These are phyloP conservation scores for Xylariaceae sp. DNA, from an alignment of 2,329 filamentous ascomycete genomes.

Conservation along the genomic window DNA sequence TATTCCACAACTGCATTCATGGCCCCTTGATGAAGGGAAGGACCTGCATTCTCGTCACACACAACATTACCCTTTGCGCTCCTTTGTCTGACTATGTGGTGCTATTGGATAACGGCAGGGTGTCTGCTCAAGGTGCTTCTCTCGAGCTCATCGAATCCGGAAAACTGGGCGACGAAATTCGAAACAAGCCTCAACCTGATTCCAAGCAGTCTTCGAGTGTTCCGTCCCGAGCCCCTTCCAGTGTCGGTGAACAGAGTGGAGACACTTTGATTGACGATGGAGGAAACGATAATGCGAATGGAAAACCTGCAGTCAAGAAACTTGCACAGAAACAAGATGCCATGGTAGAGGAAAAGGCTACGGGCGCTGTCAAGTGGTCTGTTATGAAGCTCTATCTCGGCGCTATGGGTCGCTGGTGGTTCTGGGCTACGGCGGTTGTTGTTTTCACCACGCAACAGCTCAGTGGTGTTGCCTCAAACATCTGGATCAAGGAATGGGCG, in stretches of 20 bases:
- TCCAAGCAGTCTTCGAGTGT: slow-evolving; percentile 67
- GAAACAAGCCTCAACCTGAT: slow-evolving; percentile 61
- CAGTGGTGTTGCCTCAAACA: slow-evolving; percentile 77
- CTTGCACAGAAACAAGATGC: slow-evolving; percentile 48
- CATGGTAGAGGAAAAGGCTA: slow-evolving; percentile 72
- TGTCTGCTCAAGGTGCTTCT: slow-evolving; percentile 70
- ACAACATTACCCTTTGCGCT: slow-evolving; percentile 85
- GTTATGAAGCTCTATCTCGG: slow-evolving; percentile 81
- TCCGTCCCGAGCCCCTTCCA: slow-evolving; percentile 73
- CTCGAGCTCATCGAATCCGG: slow-evolving; percentile 79
- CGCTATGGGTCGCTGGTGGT: slow-evolving; percentile 96
- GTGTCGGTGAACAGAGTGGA: slow-evolving; percentile 58
- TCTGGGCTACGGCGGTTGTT: slow-evolving; percentile 71
- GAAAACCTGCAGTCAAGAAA: slow-evolving; percentile 43
- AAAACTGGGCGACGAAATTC: slow-evolving; percentile 78
- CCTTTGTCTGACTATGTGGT: slow-evolving; percentile 77
- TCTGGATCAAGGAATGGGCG: slow-evolving; percentile 95
- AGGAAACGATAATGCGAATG: slow-evolving; percentile 41
- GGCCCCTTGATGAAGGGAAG: slow-evolving; percentile 83
- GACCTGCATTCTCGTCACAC: slow-evolving; percentile 92
- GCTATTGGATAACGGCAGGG: slow-evolving; percentile 78
- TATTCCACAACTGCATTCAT: slow-evolving; percentile 87
- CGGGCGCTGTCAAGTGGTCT: slow-evolving; percentile 79
- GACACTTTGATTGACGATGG: slow-evolving; percentile 53
- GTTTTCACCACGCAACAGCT: slow-evolving; percentile 82